These are phyloP conservation scores for Aspergillus baeticus DNA, from an alignment of 495 filamentous ascomycete species.

Conservation along the genomic window DNA sequence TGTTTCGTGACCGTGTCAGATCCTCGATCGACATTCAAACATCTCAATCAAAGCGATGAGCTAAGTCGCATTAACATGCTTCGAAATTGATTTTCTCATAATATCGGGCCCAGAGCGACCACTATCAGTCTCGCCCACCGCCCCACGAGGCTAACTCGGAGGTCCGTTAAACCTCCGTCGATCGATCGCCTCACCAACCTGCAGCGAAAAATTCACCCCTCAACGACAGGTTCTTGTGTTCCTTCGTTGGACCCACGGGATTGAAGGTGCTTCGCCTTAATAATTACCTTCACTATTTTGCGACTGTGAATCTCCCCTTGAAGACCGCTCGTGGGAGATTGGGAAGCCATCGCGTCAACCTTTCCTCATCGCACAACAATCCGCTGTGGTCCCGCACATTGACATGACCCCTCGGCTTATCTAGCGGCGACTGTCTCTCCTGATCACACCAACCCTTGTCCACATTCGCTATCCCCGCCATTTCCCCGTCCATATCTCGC, in stretches of 20 bases:
- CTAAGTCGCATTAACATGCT: background rate
- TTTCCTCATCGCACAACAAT: conserved; percentile 41
- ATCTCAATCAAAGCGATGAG: background rate
- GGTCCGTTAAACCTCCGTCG: conserved; percentile 25
- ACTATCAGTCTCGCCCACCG: conserved; percentile 23
- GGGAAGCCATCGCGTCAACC: conserved; percentile 19
- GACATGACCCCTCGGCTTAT: conserved; percentile 34
- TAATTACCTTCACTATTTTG: background rate
- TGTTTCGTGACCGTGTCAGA: background rate
- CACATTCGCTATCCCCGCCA: background rate
- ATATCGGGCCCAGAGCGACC: background rate
- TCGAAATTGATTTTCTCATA: background rate
- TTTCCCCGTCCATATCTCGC: background rate
- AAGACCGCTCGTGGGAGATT: conserved; percentile 11
- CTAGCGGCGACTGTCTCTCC: conserved; percentile 17
- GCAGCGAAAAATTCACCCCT: conserved; percentile 7
- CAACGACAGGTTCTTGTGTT: background rate
- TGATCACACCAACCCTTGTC: conserved; percentile 6
- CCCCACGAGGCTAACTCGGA: conserved; percentile 35
- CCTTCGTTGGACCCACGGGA: background rate
- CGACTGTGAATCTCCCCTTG: background rate
- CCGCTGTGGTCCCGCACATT: conserved; percentile 34
- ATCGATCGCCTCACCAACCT: conserved; percentile 24
- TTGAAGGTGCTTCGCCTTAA: background rate
- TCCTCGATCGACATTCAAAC: background rate